Evolutionary conservation across 2,329 filamentous ascomycete genomes (phyloP).

Genomic region (Sphaceloma murrayae): DNA sequence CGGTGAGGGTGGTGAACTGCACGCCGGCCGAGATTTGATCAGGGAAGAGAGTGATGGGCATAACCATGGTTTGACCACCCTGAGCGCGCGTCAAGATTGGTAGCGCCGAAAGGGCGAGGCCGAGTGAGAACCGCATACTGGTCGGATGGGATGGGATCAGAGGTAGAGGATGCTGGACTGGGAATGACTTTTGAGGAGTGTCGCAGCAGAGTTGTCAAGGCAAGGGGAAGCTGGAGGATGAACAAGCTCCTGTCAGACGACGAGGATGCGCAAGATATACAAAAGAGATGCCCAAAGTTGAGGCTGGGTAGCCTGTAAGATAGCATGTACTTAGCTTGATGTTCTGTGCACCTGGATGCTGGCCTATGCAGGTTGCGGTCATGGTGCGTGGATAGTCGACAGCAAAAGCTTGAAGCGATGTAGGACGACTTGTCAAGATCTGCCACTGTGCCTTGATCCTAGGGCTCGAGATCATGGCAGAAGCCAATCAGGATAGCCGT

Average conservation of each 20-base stretch:
- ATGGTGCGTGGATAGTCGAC: slow-evolving; percentile 3
- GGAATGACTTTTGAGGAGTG: not conserved
- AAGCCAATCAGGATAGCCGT: slow-evolving; percentile 15
- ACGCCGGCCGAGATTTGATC: slow-evolving; percentile 15
- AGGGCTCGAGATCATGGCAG: not conserved
- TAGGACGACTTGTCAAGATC: slow-evolving; percentile 1
- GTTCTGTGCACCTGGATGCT: slow-evolving; percentile 1
- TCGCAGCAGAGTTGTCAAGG: not conserved
- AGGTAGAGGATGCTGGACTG: not conserved
- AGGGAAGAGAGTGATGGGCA: not conserved
- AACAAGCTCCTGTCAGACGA: not conserved
- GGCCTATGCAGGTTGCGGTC: slow-evolving; percentile 11
- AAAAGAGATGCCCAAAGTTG: too few species aligned
- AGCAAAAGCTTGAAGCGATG: slow-evolving; percentile 11
- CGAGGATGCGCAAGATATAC: too few species aligned
- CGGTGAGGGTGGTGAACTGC: slow-evolving; percentile 15
- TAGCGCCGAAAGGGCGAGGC: slow-evolving; percentile 9
- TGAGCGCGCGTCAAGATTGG: slow-evolving; percentile 8
- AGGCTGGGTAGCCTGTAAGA: slow-evolving; percentile 10
- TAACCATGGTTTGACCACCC: slow-evolving; percentile 7
- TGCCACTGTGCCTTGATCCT: slow-evolving; percentile 6
- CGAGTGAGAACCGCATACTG: slow-evolving; percentile 8
- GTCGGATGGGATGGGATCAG: slow-evolving; percentile 3
- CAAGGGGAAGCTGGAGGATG: not conserved
- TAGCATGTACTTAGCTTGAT: slow-evolving; percentile 11